Evolutionary conservation across 2,329 filamentous ascomycete species (phyloP).

Genomic region (Trichoderma sp.): DNA sequence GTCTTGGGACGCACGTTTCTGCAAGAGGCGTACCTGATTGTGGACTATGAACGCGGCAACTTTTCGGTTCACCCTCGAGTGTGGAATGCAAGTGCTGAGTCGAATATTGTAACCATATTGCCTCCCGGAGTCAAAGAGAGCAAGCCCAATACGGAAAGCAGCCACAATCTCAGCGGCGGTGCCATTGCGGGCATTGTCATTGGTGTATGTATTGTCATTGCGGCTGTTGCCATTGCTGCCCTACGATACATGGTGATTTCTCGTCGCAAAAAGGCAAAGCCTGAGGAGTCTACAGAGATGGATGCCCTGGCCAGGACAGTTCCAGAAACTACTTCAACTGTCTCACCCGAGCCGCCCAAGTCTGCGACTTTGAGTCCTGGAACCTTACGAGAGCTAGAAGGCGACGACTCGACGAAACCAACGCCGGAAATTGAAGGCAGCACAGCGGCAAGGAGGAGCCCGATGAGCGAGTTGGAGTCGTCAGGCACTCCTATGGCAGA

Average conservation of each 20-base stretch:
- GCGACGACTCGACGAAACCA: not conserved
- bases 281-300: not conserved
- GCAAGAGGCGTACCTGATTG: conserved; percentile 23
- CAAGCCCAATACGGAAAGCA: not conserved
- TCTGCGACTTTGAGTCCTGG: not conserved
- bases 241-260: conserved; percentile 5
- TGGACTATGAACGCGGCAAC: conserved; percentile 23
- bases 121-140: conserved; percentile 3
- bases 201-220: conserved; percentile 11
- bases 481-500: not conserved
- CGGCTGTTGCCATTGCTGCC: not conserved
- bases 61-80: conserved; percentile 20
- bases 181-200: conserved; percentile 18
- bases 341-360: not conserved
- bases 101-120: conserved; percentile 18
- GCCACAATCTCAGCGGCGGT: not conserved
- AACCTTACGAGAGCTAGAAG: conserved; percentile 10
- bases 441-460: not conserved
- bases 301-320: not conserved
- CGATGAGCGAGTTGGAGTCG: conserved; percentile 13
- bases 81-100: conserved; percentile 19
- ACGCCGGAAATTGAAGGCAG: conserved; percentile 11
- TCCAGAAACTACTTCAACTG: not conserved
- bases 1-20: conserved; percentile 22
- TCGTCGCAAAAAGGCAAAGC: conserved; percentile 8